Base-by-base conservation (phyloP, 2,329 filamentous ascomycete species). In the Metarhizium album region DNA sequence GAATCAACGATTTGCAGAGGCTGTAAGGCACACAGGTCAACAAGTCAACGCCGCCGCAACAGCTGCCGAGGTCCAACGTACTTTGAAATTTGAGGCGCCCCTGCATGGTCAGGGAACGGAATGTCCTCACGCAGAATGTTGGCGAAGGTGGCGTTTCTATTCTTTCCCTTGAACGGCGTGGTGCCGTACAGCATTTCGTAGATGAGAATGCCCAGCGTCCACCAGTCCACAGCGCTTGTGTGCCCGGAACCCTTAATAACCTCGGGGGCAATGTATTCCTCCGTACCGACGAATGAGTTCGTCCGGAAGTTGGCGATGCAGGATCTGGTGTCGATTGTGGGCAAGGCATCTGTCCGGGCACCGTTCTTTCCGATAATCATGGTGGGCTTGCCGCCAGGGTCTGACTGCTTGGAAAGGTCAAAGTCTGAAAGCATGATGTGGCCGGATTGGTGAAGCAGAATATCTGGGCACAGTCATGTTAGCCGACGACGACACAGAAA, bases 391-490 rank as follows among this genome's bases (percentile, higher is more conserved):
- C 93, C 93, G 63, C 90, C 93, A 16, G 88, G 84, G 58, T 94
- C 93, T 6, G 93, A 98, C 70, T 98, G 93, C 70, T 98, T 98
- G 9, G 90, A 96, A 55, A 98, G 72, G 69, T 98, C 93, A 69
- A 98, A 98, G 72, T 98, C 93, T 54, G 93, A 97, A 66, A 98
- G 79, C 93, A 98, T 98, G 61, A 98, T 98, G 69, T 98, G 93
- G 16, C 93, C 93, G n/a, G 93, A 97, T 68, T 98, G 93, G 67
- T 98, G 93, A 22, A 98, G 82, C 14, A 98, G 77, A 58, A 98
- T 98, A 62, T 98, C 90, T 96, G 43, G 33, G 31, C 46, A 20
- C 22, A 37, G 20, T 22, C 16, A 27, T n/a, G 35, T 18, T 3
- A 27, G 23, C 2, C 29, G 14, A 31, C 2, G 13, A n/a, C n/a